Percentiles rank a stretch among this genome's conserved stretches.
These are phyloP conservation scores for Cucurbita ficifolia DNA, from an alignment of 306 rosid genomes.

Conservation along the genomic window DNA sequence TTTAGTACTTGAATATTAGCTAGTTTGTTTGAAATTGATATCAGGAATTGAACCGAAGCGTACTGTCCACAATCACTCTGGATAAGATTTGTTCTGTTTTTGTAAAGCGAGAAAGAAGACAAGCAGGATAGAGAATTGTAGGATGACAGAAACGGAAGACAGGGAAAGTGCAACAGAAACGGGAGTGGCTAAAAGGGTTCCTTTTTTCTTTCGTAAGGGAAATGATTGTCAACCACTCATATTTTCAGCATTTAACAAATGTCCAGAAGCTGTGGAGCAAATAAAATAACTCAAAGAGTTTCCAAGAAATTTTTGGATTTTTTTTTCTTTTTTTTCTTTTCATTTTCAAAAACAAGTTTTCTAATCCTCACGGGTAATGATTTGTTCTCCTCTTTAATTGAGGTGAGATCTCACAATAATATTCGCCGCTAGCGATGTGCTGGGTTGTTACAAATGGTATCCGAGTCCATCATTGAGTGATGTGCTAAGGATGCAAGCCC, in stretches of 20 bases:
- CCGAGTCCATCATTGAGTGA: rapidly evolving
- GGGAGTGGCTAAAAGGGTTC: not conserved
- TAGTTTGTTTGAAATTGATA: not conserved
- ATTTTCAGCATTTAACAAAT: not conserved
- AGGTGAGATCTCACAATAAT: too few relatives aligned
- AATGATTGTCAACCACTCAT: not conserved
- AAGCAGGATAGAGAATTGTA: not conserved
- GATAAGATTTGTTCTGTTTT: not conserved
- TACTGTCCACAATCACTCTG: slow-evolving; percentile 1
- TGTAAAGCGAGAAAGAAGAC: not conserved
- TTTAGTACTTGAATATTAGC: not conserved
- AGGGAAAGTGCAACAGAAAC: not conserved
- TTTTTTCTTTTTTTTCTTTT: too few relatives aligned
- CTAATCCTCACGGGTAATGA: too few relatives aligned
- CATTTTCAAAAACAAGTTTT: too few relatives aligned
- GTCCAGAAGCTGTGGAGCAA: not conserved
- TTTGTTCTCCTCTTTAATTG: too few relatives aligned
- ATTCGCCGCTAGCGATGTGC: too few relatives aligned
- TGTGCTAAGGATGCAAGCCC: too few relatives aligned
- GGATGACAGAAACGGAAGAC: not conserved
- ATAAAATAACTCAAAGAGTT: not conserved
- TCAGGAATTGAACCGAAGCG: not conserved
- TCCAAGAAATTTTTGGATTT: too few relatives aligned
- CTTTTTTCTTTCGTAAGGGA: not conserved
- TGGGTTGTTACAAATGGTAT: too few relatives aligned